phyloP scores from a whole-genome alignment of 352 stramenopile genomes.

The Phytopythium vexans region DNA sequence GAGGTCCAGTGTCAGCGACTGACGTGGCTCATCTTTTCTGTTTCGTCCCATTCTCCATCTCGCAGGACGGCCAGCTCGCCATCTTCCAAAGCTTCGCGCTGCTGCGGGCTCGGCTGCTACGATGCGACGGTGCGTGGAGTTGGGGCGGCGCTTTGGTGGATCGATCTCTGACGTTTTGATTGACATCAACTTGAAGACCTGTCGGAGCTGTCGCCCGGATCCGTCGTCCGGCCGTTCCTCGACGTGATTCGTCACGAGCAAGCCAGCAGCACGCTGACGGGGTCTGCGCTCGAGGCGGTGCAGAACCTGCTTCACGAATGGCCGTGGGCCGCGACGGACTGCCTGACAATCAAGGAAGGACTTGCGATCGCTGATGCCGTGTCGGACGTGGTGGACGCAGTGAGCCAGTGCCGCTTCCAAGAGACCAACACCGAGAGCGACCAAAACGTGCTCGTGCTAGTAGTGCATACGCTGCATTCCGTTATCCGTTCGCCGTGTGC shows the following conservation, averaged over 20 bases:
- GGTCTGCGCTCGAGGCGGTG: constrained; percentile 90
- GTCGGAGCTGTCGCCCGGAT: constrained; percentile 50
- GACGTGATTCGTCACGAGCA: constrained; percentile 92
- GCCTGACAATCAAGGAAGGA: constrained; percentile 21
- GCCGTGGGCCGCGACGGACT: constrained; percentile 37
- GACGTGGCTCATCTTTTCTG: too few relatives aligned
- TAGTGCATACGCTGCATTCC: constrained; percentile 93
- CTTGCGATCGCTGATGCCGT: constrained; percentile 43
- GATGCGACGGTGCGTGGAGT: constrained; percentile 45
- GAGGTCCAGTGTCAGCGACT: too few relatives aligned
- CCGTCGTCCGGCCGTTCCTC: constrained; percentile 91
- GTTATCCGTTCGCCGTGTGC: constrained; percentile 88
- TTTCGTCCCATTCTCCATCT: neutral
- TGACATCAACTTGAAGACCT: constrained; percentile 29
- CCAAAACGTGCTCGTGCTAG: constrained; percentile 89
- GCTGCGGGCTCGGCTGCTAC: constrained; percentile 57
- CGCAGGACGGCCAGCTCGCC: constrained; percentile 39
- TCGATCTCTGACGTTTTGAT: neutral
- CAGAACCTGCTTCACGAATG: constrained; percentile 94
- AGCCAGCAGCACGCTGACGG: constrained; percentile 91
- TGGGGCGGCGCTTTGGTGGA: constrained; percentile 2
- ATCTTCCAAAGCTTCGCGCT: constrained; percentile 65
- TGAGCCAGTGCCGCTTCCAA: constrained; percentile 95
- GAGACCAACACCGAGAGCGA: constrained; percentile 89
- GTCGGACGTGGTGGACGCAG: constrained; percentile 87